Conservation (phyloP, 2,329 filamentous ascomycete species). For the Sphaerulina vaccinii region DNA sequence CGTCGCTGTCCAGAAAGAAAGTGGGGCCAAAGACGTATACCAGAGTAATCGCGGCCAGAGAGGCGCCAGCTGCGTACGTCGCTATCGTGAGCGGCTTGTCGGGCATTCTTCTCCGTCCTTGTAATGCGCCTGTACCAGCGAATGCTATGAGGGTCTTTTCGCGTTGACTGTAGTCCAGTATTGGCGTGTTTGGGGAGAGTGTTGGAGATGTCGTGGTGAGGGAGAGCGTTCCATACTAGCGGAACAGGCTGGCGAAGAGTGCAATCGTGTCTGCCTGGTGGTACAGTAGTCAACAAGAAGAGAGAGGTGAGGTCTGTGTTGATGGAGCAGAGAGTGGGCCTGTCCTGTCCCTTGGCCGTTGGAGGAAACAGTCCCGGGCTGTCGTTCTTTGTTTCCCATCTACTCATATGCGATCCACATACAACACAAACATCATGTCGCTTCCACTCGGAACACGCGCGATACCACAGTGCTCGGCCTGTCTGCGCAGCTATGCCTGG, state of each 20-base stretch:
- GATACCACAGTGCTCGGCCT: constrained; percentile 33
- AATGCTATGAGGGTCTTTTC: constrained; percentile 33
- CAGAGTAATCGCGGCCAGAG: constrained; percentile 87
- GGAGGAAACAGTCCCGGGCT: background rate
- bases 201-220: background rate
- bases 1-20: constrained; percentile 85
- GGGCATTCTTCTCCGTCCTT: constrained; percentile 60
- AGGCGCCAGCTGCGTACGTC: constrained; percentile 92
- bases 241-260: constrained; percentile 16
- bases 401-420: background rate
- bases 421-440: constrained; percentile 22
- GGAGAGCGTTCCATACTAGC: constrained; percentile 22
- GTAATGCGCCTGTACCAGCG: constrained; percentile 29
- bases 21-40: constrained; percentile 99
- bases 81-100: constrained; percentile 80
- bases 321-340: no score
- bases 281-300: no score
- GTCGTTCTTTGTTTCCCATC: background rate
- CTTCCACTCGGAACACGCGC: constrained; percentile 23
- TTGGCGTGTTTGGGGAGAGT: constrained; percentile 6
- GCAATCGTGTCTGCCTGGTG: constrained; percentile 15
- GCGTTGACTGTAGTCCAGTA: constrained; percentile 19
- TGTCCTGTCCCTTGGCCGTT: no score
- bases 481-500: constrained; percentile 31
- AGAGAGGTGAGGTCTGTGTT: no score